phyloP scores from a whole-genome alignment of 2,329 filamentous ascomycete species.

The Botryosphaeria dothidea region DNA sequence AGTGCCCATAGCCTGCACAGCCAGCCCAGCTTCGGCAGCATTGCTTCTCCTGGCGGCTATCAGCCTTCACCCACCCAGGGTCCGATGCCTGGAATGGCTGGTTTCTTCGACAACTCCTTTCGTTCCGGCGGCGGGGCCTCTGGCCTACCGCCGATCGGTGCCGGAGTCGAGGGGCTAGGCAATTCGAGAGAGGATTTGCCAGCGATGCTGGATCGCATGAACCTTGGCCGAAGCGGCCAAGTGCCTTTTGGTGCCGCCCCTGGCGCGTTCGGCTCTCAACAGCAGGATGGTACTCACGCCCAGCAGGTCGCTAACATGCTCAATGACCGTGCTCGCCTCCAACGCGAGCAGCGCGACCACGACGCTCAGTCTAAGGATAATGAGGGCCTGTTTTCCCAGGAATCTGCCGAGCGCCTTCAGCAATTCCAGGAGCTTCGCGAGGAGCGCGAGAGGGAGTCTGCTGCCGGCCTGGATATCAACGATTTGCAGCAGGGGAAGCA shows the following conservation, averaged over 20 bases:
- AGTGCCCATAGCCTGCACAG: constrained; percentile 95
- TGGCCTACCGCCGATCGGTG: constrained; percentile 47
- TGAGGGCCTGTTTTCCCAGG: constrained; percentile 44
- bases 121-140: constrained; percentile 38
- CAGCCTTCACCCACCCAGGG: constrained; percentile 60
- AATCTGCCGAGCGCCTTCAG: constrained; percentile 68
- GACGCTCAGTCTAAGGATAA: constrained; percentile 48
- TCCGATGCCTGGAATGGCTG: constrained; percentile 47
- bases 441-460: constrained; percentile 29
- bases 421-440: constrained; percentile 76
- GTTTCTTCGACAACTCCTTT: constrained; percentile 69
- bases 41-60: constrained; percentile 79
- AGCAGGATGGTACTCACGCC: constrained; percentile 51
- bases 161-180: constrained; percentile 45
- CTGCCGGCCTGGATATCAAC: constrained; percentile 18
- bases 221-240: constrained; percentile 54
- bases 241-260: constrained; percentile 47
- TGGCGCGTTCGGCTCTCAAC: constrained; percentile 49
- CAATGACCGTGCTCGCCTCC: constrained; percentile 60
- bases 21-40: constrained; percentile 94
- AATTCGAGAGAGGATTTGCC: constrained; percentile 69
- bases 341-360: constrained; percentile 62
- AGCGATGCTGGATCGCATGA: constrained; percentile 65
- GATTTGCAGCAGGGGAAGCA: constrained; percentile 27
- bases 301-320: constrained; percentile 63